Conservation (phyloP, 176 grass and related monocot species). For the Aegilops speltoides region DNA sequence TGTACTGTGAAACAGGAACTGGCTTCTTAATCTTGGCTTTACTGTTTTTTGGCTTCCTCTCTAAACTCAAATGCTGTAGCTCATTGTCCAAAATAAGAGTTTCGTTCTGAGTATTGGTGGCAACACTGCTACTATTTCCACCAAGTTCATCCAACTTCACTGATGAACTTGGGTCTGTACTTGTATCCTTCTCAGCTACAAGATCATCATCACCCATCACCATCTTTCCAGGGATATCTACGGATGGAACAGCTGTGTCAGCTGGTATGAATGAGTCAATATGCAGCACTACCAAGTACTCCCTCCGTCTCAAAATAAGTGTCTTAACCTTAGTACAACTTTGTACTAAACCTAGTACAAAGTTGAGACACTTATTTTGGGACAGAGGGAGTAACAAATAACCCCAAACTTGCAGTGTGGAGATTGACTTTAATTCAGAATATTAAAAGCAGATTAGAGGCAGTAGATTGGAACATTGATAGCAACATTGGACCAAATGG, state of each 20-base stretch:
- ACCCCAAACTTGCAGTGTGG: neutral
- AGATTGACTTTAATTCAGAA: neutral
- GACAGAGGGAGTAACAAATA: neutral
- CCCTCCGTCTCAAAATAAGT: too few species aligned
- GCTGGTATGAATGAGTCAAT: constrained; percentile 38
- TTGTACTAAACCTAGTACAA: too few species aligned
- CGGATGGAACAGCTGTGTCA: constrained; percentile 32
- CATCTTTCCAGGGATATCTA: neutral
- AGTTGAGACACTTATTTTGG: too few species aligned
- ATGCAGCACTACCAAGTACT: neutral
- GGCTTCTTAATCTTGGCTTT: constrained; percentile 54
- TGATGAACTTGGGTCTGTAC: neutral
- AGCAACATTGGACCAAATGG: neutral
- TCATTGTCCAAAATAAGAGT: constrained; percentile 43
- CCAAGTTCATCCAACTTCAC: constrained; percentile 22
- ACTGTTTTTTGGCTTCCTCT: constrained; percentile 39
- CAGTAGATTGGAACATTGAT: neutral
- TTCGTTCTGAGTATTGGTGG: constrained; percentile 22
- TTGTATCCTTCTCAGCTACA: constrained; percentile 30
- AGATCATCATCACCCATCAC: constrained; percentile 14
- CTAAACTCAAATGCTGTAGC: constrained; percentile 59
- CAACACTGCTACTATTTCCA: constrained; percentile 21
- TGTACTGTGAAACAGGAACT: constrained; percentile 50
- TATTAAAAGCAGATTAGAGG: neutral
- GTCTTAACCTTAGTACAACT: too few species aligned